A percentile compares a stretch with the other conserved stretches of the same genome.
These are phyloP conservation scores for Eucalyptus sideroxylon DNA, from an alignment of 345 rosid genomes.

Conservation along the genomic window DNA sequence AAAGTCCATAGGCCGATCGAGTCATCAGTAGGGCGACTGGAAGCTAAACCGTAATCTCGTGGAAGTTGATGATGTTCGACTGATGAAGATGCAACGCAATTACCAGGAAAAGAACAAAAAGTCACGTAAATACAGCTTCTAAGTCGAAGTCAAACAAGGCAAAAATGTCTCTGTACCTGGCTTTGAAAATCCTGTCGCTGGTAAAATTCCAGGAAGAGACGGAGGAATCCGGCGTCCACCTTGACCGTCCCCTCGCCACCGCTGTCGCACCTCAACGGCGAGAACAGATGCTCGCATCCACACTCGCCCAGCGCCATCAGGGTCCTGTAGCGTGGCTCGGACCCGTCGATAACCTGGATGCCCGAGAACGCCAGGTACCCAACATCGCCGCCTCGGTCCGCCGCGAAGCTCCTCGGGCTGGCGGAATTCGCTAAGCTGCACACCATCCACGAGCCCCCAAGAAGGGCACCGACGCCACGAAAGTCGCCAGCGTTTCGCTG, in stretches of 20 bases:
- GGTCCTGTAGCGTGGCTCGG: background rate
- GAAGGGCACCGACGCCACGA: constrained; percentile 49
- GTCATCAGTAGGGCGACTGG: background rate
- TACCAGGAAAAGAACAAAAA: background rate
- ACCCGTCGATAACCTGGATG: background rate
- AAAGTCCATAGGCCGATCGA: background rate
- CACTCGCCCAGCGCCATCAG: no score
- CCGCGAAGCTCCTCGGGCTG: no score
- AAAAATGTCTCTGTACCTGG: background rate
- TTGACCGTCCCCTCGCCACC: no score
- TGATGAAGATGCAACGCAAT: background rate
- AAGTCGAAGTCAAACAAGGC: background rate
- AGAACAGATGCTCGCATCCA: no score
- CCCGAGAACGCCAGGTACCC: background rate
- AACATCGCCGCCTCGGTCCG: no score
- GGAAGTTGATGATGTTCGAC: background rate
- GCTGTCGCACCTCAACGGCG: no score
- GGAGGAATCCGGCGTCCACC: background rate
- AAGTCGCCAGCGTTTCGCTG: constrained; percentile 55
- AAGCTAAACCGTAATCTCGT: background rate
- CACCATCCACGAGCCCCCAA: constrained; percentile 39
- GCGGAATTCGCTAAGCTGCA: constrained; percentile 4
- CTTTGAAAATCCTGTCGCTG: background rate
- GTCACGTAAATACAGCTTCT: background rate
- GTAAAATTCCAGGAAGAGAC: background rate